phyloP scores from a whole-genome alignment of 441 rosid genomes.

The Populus hybrid region DNA sequence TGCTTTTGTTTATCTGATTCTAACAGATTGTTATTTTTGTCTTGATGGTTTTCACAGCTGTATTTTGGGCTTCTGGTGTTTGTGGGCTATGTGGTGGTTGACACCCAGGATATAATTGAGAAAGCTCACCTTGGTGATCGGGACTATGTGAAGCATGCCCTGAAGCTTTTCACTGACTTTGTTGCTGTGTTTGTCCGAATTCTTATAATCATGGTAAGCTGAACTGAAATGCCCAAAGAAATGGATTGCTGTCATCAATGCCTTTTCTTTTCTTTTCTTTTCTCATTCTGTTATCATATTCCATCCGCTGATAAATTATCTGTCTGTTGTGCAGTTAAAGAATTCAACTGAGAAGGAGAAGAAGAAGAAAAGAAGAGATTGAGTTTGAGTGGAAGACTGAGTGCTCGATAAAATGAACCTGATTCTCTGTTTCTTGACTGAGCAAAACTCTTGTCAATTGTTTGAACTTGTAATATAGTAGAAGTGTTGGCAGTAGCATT shows the following conservation, averaged over 20 bases:
- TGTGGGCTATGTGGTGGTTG: constrained; percentile 75
- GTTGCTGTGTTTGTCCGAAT: constrained; percentile 68
- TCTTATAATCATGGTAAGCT: constrained; percentile 70
- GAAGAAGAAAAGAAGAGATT: constrained; percentile 72
- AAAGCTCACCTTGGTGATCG: constrained; percentile 71
- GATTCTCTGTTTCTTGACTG: neutral
- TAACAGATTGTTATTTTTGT: neutral
- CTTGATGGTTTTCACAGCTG: constrained; percentile 34
- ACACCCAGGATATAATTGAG: constrained; percentile 89
- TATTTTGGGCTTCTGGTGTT: constrained; percentile 54
- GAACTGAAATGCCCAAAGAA: neutral
- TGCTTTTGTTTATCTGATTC: neutral
- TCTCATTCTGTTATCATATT: neutral
- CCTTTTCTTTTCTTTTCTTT: neutral
- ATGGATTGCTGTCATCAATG: neutral
- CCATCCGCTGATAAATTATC: neutral
- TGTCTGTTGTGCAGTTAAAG: constrained; percentile 49
- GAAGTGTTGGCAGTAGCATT: neutral
- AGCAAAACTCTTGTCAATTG: neutral
- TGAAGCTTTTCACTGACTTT: constrained; percentile 75
- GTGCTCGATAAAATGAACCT: neutral
- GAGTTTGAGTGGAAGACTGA: neutral
- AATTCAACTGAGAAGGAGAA: constrained; percentile 62
- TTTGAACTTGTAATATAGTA: neutral
- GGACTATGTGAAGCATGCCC: constrained; percentile 79